Percentiles rank a stretch among this genome's conserved stretches.
Evolutionary conservation across 148 eudicot species (phyloP).

Genomic region (Vaccinium corymbosum): DNA sequence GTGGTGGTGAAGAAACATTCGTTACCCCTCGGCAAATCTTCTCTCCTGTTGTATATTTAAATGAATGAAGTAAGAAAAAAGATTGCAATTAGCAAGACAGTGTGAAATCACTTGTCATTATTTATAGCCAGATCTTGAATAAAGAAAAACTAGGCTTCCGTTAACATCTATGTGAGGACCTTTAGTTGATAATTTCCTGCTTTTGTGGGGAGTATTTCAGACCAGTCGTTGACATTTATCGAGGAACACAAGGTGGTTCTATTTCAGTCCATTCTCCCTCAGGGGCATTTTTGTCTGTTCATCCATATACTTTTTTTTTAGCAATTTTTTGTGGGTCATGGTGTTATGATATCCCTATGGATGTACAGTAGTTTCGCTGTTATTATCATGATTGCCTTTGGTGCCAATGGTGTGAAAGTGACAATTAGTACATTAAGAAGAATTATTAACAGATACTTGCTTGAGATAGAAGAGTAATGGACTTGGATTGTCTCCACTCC

Average conservation of each 20-base stretch:
- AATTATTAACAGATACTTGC: neutral
- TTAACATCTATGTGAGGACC: neutral
- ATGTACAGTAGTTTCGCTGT: neutral
- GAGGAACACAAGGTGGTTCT: neutral
- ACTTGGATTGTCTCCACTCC: neutral
- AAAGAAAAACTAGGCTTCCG: neutral
- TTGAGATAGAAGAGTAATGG: neutral
- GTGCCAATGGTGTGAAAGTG: constrained; percentile 14
- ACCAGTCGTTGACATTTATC: neutral
- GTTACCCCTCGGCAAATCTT: too few species aligned
- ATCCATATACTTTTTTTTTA: neutral
- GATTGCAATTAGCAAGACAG: neutral
- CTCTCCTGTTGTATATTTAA: neutral
- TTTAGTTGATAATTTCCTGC: neutral
- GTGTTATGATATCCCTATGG: neutral
- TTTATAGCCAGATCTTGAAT: neutral
- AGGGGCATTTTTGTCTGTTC: neutral
- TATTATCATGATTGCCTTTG: constrained; percentile 4
- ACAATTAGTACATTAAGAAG: constrained; percentile 3
- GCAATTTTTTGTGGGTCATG: neutral
- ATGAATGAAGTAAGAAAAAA: neutral
- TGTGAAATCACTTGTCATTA: neutral
- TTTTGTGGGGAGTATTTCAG: neutral
- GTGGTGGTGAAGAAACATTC: too few species aligned
- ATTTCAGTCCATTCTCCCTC: neutral